Conservation (phyloP, 2,329 filamentous ascomycete genomes). For the Fusarium sp. region DNA sequence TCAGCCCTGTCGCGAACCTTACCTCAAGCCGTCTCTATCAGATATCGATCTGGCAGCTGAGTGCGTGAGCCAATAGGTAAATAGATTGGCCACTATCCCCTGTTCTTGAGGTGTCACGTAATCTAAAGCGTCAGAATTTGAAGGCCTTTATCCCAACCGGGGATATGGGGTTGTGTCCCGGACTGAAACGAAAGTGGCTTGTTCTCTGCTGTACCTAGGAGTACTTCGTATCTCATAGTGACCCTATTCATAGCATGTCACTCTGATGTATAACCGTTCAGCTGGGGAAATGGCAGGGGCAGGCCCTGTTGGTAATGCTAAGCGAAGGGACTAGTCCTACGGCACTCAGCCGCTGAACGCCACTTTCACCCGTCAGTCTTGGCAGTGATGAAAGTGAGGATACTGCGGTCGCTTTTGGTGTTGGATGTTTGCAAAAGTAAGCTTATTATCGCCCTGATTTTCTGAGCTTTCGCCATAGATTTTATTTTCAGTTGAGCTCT, state of each 20-base stretch:
- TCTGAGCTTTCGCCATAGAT: neutral
- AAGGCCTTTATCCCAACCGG: rapidly evolving
- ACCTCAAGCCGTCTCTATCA: neutral
- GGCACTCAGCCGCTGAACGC: neutral
- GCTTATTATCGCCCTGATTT: rapidly evolving
- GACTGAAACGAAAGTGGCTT: rapidly evolving
- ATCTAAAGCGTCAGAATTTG: rapidly evolving
- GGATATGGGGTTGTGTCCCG: rapidly evolving
- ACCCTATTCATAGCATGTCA: neutral
- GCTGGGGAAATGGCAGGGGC: neutral
- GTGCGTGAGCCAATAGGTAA: rapidly evolving
- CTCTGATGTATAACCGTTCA: neutral
- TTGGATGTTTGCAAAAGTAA: rapidly evolving
- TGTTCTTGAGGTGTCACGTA: rapidly evolving
- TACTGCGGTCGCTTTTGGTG: rapidly evolving
- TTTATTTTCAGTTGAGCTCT: rapidly evolving
- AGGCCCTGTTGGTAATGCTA: neutral
- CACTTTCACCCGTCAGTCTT: rapidly evolving
- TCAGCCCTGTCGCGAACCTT: rapidly evolving
- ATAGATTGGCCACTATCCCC: too few species aligned
- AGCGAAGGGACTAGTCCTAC: neutral
- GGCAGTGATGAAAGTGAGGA: rapidly evolving
- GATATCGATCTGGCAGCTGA: neutral
- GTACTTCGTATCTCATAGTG: neutral
- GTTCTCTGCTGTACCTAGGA: rapidly evolving